These are phyloP conservation scores for Agrocybe pediades DNA, from an alignment of 768 basidiomycete genomes.

Conservation along the genomic window DNA sequence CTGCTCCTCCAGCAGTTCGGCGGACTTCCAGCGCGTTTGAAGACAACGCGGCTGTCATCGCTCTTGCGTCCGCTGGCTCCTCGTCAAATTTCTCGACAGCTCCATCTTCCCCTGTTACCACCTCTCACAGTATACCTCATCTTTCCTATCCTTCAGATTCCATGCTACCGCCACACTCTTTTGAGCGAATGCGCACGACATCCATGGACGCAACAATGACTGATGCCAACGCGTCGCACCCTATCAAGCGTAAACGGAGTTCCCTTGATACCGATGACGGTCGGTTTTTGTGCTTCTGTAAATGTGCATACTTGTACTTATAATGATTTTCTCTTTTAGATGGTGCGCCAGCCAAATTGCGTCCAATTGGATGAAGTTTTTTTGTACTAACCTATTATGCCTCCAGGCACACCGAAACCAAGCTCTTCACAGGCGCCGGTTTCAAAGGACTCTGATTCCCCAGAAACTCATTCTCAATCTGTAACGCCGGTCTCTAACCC, in stretches of 20 bases:
- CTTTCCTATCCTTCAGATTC: slow-evolving; percentile 1
- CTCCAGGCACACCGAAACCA: slow-evolving; percentile 11
- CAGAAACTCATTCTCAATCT: background rate
- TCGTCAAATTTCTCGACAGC: slow-evolving; percentile 8
- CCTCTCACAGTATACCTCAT: slow-evolving; percentile 10
- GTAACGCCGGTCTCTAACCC: background rate
- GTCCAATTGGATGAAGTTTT: background rate
- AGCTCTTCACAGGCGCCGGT: slow-evolving; percentile 1
- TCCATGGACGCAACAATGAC: background rate
- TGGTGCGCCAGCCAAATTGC: slow-evolving; percentile 9
- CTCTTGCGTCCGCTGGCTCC: slow-evolving; percentile 20
- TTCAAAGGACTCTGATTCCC: background rate
- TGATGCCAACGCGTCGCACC: background rate
- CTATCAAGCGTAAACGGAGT: slow-evolving; percentile 6
- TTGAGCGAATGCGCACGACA: background rate
- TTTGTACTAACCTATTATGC: background rate
- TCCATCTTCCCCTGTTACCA: slow-evolving; percentile 12
- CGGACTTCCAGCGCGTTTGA: slow-evolving; percentile 21
- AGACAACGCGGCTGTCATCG: slow-evolving; percentile 26
- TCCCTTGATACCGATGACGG: slow-evolving; percentile 3
- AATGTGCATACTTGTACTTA: background rate
- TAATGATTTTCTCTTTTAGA: slow-evolving; percentile 6
- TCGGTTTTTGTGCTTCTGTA: background rate
- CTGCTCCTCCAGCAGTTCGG: slow-evolving; percentile 25
- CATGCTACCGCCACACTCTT: background rate